These are phyloP conservation scores for Pseudogymnoascus destructans DNA, from an alignment of 2,329 filamentous ascomycete species.

Conservation along the genomic window DNA sequence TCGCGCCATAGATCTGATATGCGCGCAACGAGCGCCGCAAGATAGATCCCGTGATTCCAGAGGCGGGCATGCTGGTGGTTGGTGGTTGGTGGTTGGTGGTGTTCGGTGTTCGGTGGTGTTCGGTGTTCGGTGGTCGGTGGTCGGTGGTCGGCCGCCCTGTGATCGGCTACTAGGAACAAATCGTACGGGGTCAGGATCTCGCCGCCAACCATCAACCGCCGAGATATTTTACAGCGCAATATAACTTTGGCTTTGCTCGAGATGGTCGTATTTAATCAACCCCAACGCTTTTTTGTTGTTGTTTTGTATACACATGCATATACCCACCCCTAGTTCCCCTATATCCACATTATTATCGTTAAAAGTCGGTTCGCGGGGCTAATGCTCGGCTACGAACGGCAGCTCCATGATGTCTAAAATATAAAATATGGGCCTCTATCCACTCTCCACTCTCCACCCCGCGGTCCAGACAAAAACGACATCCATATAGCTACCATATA, in stretches of 20 bases:
- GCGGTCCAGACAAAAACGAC: not conserved
- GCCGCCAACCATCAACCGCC: not conserved
- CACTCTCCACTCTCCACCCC: not conserved
- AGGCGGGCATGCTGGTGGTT: conserved; percentile 25
- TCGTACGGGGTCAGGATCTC: not conserved
- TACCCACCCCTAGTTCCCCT: not conserved
- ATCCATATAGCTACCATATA: conserved; percentile 6
- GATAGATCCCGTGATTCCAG: conserved; percentile 47
- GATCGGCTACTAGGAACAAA: not conserved
- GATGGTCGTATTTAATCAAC: not conserved
- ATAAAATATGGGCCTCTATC: conserved; percentile 2
- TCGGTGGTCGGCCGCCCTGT: conserved; percentile 4
- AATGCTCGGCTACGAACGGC: conserved; percentile 4
- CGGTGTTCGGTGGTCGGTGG: not conserved
- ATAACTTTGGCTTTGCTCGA: not conserved
- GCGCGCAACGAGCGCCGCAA: conserved; percentile 45
- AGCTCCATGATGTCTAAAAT: conserved; percentile 1
- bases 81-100: too few species aligned
- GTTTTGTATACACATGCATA: conserved; percentile 1
- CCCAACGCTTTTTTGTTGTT: conserved; percentile 7
- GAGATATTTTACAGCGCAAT: not conserved
- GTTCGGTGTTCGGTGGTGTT: not conserved
- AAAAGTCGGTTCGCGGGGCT: not conserved
- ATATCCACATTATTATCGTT: not conserved
- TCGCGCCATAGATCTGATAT: conserved; percentile 70